A percentile compares a stretch with the other conserved stretches of the same genome.
These are phyloP conservation scores for Xylaria castorea DNA, from an alignment of 495 filamentous ascomycete genomes.

Conservation along the genomic window DNA sequence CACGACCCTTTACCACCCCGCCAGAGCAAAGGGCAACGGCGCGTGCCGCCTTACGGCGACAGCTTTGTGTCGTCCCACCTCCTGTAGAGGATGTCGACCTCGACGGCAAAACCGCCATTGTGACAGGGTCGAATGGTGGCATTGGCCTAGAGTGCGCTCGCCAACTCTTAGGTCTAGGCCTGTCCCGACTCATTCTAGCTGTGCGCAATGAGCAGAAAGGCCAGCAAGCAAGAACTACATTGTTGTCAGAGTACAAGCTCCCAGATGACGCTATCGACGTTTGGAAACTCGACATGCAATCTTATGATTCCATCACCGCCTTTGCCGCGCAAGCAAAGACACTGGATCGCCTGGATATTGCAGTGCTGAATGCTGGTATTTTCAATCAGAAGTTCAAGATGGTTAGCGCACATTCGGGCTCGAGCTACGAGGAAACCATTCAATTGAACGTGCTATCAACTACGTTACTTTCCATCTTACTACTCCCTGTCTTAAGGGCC, in stretches of 20 bases:
- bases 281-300: conserved; percentile 56
- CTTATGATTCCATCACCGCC: conserved; percentile 44
- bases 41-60: conserved; percentile 16
- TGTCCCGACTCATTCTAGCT: conserved; percentile 55
- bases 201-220: conserved; percentile 55
- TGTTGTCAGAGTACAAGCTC: conserved; percentile 29
- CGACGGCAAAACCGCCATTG: conserved; percentile 43
- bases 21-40: conserved; percentile 17
- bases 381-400: conserved; percentile 20
- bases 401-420: conserved; percentile 11
- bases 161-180: conserved; percentile 50
- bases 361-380: conserved; percentile 55
- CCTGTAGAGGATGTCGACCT: conserved; percentile 42
- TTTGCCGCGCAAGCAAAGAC: conserved; percentile 46
- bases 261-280: conserved; percentile 46
- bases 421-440: conserved; percentile 51
- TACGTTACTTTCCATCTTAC: conserved; percentile 46
- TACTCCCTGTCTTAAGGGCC: conserved; percentile 42
- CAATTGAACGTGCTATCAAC: conserved; percentile 60
- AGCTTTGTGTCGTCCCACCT: conserved; percentile 29
- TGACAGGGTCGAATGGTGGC: conserved; percentile 61
- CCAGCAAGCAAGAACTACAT: conserved; percentile 40
- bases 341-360: conserved; percentile 49
- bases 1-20: conserved; percentile 1
- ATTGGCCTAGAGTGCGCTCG: conserved; percentile 55